Conservation (phyloP, 306 rosid species). For the Pyrus communis region DNA sequence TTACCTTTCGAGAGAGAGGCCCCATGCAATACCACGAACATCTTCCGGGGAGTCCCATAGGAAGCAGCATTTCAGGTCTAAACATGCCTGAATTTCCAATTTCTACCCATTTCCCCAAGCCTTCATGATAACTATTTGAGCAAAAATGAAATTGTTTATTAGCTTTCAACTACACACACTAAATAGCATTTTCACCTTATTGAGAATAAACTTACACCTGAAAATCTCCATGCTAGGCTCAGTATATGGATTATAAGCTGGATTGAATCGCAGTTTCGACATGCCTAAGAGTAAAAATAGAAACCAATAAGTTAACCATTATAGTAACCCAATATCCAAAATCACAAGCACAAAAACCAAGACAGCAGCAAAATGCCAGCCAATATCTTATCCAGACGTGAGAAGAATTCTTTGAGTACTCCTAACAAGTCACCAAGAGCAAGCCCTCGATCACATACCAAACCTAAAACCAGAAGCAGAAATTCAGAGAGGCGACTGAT, state of each 20-base stretch:
- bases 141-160: neutral
- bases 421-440: conserved; percentile 82
- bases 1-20: conserved; percentile 95
- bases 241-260: conserved; percentile 93
- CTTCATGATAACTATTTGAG: conserved; percentile 75
- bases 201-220: conserved; percentile 35
- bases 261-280: conserved; percentile 80
- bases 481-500: neutral
- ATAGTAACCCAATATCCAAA: neutral
- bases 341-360: neutral
- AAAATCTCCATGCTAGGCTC: conserved; percentile 99
- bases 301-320: neutral
- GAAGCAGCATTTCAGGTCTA: conserved; percentile 95
- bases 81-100: conserved; percentile 96
- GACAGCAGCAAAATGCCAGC: neutral
- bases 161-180: conserved; percentile 6
- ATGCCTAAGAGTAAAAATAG: conserved; percentile 47
- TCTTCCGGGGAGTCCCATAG: conserved; percentile 99
- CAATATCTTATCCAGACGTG: conserved; percentile 59
- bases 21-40: conserved; percentile 92
- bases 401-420: conserved; percentile 80
- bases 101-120: conserved; percentile 85
- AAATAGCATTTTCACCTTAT: neutral
- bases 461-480: conserved; percentile 39
- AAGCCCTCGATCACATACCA: conserved; percentile 88